phyloP scores from a whole-genome alignment of 2,329 filamentous ascomycete genomes.

The Pseudogymnoascus sp. region DNA sequence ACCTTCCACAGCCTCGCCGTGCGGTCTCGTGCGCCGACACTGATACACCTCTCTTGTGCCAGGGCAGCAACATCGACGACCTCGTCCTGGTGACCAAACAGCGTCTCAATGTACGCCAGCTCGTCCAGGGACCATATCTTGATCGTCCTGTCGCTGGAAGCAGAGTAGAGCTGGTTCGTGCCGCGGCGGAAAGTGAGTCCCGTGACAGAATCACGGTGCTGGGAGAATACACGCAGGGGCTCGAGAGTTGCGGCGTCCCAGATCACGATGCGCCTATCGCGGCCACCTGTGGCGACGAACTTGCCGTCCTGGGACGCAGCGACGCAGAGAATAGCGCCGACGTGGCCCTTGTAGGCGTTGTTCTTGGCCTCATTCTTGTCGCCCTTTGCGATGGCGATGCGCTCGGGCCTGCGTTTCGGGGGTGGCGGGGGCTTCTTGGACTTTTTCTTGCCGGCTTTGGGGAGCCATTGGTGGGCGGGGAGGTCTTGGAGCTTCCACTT shows the following conservation, averaged over 20 bases:
- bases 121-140: constrained; percentile 94
- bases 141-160: constrained; percentile 83
- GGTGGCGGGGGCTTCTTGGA: constrained; percentile 51
- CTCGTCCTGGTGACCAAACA: constrained; percentile 92
- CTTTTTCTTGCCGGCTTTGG: constrained; percentile 44
- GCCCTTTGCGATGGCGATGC: constrained; percentile 56
- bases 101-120: constrained; percentile 86
- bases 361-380: constrained; percentile 54
- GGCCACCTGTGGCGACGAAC: constrained; percentile 83
- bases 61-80: constrained; percentile 79
- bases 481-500: constrained; percentile 81
- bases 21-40: constrained; percentile 82
- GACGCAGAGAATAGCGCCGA: constrained; percentile 70
- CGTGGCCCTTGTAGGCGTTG: constrained; percentile 67
- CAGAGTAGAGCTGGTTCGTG: constrained; percentile 87
- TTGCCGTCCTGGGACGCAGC: constrained; percentile 85
- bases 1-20: constrained; percentile 95
- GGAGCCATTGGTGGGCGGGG: constrained; percentile 51
- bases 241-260: constrained; percentile 77
- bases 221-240: constrained; percentile 76
- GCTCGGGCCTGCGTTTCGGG: constrained; percentile 54
- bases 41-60: constrained; percentile 80
- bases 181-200: constrained; percentile 78
- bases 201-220: constrained; percentile 83
- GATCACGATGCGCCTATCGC: constrained; percentile 76